phyloP scores from a whole-genome alignment of 2,329 filamentous ascomycete species.

The Tricladium varicosporioides region DNA sequence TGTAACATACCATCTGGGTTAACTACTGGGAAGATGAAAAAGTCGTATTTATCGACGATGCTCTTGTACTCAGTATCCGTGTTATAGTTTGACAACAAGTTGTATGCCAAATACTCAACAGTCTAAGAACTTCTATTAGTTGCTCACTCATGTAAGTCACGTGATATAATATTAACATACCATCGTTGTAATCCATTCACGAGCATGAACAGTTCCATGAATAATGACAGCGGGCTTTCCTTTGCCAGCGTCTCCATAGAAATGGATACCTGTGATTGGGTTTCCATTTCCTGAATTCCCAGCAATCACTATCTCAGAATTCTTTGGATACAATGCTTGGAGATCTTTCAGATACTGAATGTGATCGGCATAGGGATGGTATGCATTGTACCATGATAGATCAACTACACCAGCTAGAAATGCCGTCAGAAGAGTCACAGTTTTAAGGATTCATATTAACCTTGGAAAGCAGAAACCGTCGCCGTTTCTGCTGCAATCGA shows the following conservation, averaged over 20 bases:
- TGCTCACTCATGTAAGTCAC: background rate
- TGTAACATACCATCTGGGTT: constrained; percentile 54
- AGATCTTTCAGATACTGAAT: constrained; percentile 47
- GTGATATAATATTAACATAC: constrained; percentile 29
- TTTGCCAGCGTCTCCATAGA: constrained; percentile 46
- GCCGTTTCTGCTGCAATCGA: constrained; percentile 41
- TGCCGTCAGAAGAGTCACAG: background rate
- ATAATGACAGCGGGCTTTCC: constrained; percentile 52
- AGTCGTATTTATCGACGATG: constrained; percentile 61
- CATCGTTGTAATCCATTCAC: constrained; percentile 59
- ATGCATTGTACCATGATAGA: constrained; percentile 50
- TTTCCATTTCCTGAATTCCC: constrained; percentile 48
- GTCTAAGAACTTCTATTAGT: background rate
- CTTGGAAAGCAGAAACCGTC: constrained; percentile 6
- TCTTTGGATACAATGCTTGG: constrained; percentile 42
- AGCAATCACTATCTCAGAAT: constrained; percentile 48
- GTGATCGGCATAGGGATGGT: constrained; percentile 54
- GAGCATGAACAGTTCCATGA: constrained; percentile 57
- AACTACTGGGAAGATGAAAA: constrained; percentile 62
- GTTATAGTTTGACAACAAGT: constrained; percentile 47
- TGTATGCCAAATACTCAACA: constrained; percentile 51
- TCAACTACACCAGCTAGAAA: constrained; percentile 11
- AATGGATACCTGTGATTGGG: constrained; percentile 46
- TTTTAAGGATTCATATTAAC: background rate
- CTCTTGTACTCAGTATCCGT: constrained; percentile 38